Percentiles rank a stretch among this genome's conserved stretches.
phyloP scores from a whole-genome alignment of 2,329 filamentous ascomycete species.

The Cytospora piceae region DNA sequence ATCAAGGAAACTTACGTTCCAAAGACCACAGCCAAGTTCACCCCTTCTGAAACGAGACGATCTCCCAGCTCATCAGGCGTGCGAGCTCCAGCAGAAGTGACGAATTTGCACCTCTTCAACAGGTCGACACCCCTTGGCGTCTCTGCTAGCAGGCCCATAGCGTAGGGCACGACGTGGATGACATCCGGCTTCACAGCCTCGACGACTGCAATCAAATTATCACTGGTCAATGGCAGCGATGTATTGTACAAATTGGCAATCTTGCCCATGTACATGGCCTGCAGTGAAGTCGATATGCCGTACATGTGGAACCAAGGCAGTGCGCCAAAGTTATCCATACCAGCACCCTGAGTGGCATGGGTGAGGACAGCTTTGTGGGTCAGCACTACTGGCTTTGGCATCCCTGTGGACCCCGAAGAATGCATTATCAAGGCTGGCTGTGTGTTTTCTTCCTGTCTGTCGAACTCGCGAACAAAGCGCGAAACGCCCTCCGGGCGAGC shows the following conservation, averaged over 20 bases:
- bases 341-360: slow-evolving; percentile 40
- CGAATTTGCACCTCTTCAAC: slow-evolving; percentile 43
- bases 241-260: slow-evolving; percentile 47
- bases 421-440: slow-evolving; percentile 48
- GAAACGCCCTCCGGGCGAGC: not conserved
- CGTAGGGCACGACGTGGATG: slow-evolving; percentile 47
- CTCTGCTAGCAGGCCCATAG: slow-evolving; percentile 45
- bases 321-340: slow-evolving; percentile 46
- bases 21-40: slow-evolving; percentile 45
- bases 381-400: slow-evolving; percentile 49
- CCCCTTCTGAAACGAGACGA: slow-evolving; percentile 41
- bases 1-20: slow-evolving; percentile 32
- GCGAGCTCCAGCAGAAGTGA: slow-evolving; percentile 46
- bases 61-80: slow-evolving; percentile 48
- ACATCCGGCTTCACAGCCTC: slow-evolving; percentile 44
- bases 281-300: slow-evolving; percentile 45
- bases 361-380: slow-evolving; percentile 46
- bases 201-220: slow-evolving; percentile 41
- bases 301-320: slow-evolving; percentile 50
- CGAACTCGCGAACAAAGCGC: slow-evolving; percentile 1
- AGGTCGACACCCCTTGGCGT: slow-evolving; percentile 41
- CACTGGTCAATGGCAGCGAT: slow-evolving; percentile 43
- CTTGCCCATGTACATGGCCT: slow-evolving; percentile 49
- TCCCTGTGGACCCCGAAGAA: slow-evolving; percentile 53
- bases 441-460: slow-evolving; percentile 35